phyloP scores from a whole-genome alignment of 1,284 basidiomycete genomes.

The Neolentinus lepideus region DNA sequence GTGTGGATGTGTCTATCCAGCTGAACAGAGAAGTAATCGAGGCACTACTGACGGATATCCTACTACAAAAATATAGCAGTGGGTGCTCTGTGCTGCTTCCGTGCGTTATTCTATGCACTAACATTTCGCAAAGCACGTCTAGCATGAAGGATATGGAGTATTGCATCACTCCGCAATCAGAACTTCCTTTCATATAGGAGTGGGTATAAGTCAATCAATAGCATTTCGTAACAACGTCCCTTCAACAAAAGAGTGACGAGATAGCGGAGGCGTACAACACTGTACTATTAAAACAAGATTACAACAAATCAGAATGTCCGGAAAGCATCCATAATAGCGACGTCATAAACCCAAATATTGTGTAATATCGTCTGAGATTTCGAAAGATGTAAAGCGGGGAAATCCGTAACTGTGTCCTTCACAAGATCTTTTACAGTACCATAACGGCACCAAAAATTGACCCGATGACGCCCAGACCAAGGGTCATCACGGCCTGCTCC shows the following conservation, averaged over 20 bases:
- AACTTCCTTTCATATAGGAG: too few species aligned
- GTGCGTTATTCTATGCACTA: too few species aligned
- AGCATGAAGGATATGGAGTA: too few species aligned
- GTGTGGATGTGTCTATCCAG: constrained; percentile 21
- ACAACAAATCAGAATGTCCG: neutral
- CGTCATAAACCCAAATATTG: neutral
- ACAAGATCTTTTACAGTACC: neutral
- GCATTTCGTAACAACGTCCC: neutral
- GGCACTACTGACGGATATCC: constrained; percentile 20
- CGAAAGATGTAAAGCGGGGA: neutral
- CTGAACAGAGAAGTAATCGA: constrained; percentile 22
- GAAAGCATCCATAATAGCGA: neutral
- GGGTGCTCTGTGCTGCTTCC: neutral
- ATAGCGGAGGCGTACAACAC: too few species aligned
- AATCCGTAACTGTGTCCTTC: neutral
- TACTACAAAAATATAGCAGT: neutral
- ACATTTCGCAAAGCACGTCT: too few species aligned
- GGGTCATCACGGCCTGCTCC: constrained; percentile 1
- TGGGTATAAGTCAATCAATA: too few species aligned
- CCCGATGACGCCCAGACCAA: neutral
- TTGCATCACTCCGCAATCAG: too few species aligned
- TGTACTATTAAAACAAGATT: too few species aligned
- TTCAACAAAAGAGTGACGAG: neutral
- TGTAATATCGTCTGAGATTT: neutral
- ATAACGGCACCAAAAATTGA: neutral